Percentiles rank a stretch among this genome's conserved stretches.
phyloP scores from a whole-genome alignment of 768 basidiomycete genomes.

The Hericium erinaceus region DNA sequence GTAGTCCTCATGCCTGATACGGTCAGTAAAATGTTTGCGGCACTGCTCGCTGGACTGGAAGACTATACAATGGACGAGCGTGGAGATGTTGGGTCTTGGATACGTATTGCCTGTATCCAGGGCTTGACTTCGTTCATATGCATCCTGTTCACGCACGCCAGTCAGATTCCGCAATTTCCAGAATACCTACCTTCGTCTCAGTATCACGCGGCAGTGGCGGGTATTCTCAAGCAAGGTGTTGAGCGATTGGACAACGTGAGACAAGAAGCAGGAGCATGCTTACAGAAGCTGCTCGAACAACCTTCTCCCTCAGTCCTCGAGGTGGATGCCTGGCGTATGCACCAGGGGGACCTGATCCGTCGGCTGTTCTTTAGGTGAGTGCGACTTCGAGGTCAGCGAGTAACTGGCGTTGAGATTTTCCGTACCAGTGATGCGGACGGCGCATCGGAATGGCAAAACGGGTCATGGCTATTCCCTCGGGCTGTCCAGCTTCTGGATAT shows the following conservation, averaged over 20 bases:
- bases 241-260: constrained; percentile 90
- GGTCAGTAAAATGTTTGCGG: constrained; percentile 32
- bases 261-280: constrained; percentile 61
- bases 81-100: constrained; percentile 96
- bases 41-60: constrained; percentile 59
- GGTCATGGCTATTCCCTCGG: constrained; percentile 65
- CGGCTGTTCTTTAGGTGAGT: constrained; percentile 46
- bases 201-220: constrained; percentile 49
- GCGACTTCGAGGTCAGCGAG: too few species aligned
- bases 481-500: constrained; percentile 59
- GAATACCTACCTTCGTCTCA: constrained; percentile 50
- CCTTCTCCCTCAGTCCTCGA: constrained; percentile 33
- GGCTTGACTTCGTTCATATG: constrained; percentile 49
- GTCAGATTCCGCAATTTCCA: constrained; percentile 35
- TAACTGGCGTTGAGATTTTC: not conserved
- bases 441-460: constrained; percentile 55
- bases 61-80: constrained; percentile 94
- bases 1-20: constrained; percentile 3
- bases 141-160: constrained; percentile 39
- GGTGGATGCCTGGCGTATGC: constrained; percentile 42
- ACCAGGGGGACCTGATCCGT: constrained; percentile 35
- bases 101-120: constrained; percentile 68
- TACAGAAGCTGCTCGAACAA: constrained; percentile 41
- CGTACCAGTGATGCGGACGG: too few species aligned
- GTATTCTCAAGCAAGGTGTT: constrained; percentile 79